Conservation (phyloP, 768 basidiomycete species). For the Clathrus columnatus region DNA sequence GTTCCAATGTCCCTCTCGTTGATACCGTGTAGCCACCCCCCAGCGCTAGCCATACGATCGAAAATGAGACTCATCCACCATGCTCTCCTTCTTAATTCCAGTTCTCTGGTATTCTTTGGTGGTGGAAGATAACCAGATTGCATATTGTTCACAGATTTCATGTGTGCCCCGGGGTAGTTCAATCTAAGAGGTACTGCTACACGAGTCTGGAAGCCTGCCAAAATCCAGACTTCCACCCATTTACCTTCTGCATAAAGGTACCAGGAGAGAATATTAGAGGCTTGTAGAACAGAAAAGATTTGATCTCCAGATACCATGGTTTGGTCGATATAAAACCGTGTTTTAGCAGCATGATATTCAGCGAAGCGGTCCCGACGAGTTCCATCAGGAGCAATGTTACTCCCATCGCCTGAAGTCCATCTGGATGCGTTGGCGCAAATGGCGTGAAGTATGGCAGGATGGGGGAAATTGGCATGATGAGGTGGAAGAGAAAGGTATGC, state of each 20-base stretch:
- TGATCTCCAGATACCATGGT: conserved; percentile 87
- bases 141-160: conserved; percentile 54
- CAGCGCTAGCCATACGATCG: conserved; percentile 72
- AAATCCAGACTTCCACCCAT: conserved; percentile 89
- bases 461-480: conserved; percentile 75
- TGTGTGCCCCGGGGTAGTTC: conserved; percentile 78
- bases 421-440: conserved; percentile 83
- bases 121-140: conserved; percentile 75
- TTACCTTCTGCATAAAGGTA: conserved; percentile 87
- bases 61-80: conserved; percentile 92
- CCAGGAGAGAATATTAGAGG: conserved; percentile 80
- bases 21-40: conserved; percentile 80
- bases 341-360: conserved; percentile 80
- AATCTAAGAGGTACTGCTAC: conserved; percentile 74
- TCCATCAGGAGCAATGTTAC: conserved; percentile 56
- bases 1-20: conserved; percentile 81
- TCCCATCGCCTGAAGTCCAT: conserved; percentile 65
- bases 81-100: conserved; percentile 70
- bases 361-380: conserved; percentile 78
- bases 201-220: conserved; percentile 76
- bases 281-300: conserved; percentile 81
- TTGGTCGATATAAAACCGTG: conserved; percentile 78
- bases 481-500: conserved; percentile 75
- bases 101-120: conserved; percentile 63
- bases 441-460: conserved; percentile 83